A percentile compares a stretch with the other conserved stretches of the same genome.
These are phyloP conservation scores for Dendrothele bispora DNA, from an alignment of 768 basidiomycete genomes.

Conservation along the genomic window DNA sequence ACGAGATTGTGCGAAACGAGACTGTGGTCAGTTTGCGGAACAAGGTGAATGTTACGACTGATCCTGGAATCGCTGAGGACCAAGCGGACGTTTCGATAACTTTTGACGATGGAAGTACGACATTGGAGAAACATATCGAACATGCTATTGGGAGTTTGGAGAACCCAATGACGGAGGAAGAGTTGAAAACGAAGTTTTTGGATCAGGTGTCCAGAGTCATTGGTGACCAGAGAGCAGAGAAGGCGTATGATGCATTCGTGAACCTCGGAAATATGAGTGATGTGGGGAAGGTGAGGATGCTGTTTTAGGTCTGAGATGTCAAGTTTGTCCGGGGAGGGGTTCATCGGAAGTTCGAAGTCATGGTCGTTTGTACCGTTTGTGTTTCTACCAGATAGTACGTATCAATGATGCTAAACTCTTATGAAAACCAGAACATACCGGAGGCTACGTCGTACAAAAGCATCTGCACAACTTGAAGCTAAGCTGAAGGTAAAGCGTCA, in stretches of 20 bases:
- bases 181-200: conserved; percentile 20
- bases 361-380: no score
- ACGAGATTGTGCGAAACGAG: conserved; percentile 13
- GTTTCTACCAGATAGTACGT: no score
- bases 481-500: no score
- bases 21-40: conserved; percentile 18
- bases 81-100: conserved; percentile 14
- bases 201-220: conserved; percentile 17
- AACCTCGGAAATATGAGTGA: conserved; percentile 9
- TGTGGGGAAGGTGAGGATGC: conserved; percentile 1
- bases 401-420: no score
- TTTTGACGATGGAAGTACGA: conserved; percentile 14
- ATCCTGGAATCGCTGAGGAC: conserved; percentile 13
- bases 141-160: conserved; percentile 21
- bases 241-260: conserved; percentile 9
- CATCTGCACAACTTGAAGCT: no score
- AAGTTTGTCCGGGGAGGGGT: no score
- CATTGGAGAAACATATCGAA: conserved; percentile 14
- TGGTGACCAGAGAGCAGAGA: conserved; percentile 15
- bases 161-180: conserved; percentile 15
- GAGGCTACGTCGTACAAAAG: no score
- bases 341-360: no score
- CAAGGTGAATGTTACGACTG: conserved; percentile 17
- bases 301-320: no score
- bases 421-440: no score